Percentiles rank a stretch among this genome's conserved stretches.
phyloP scores from a whole-genome alignment of 176 grass and related monocot species.

The Neostapfia colusana region DNA sequence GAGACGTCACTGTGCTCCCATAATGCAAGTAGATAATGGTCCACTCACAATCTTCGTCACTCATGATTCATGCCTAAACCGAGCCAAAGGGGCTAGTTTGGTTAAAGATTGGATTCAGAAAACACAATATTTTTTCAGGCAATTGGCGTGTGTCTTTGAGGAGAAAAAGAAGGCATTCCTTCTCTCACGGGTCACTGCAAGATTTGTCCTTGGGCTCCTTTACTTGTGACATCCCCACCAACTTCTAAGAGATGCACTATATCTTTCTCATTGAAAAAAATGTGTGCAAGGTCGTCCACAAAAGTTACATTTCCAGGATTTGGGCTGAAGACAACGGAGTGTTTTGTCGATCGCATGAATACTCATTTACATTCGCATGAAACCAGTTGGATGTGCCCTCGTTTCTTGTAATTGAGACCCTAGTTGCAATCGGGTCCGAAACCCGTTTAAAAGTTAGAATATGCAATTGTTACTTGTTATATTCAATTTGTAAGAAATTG shows the following conservation, averaged over 20 bases:
- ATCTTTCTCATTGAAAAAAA: not conserved
- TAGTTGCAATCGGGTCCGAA: too few species aligned
- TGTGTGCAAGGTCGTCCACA: not conserved
- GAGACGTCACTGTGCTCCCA: not conserved
- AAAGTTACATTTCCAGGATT: not conserved
- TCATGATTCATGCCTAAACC: not conserved
- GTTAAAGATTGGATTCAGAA: not conserved
- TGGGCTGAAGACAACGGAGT: too few species aligned
- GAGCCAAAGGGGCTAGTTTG: not conserved
- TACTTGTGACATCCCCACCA: not conserved
- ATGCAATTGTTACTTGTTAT: too few species aligned
- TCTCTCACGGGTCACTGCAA: not conserved
- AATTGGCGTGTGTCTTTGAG: not conserved
- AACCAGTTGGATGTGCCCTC: too few species aligned
- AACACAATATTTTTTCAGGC: not conserved
- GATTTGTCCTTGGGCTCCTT: too few species aligned
- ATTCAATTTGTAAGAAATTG: too few species aligned
- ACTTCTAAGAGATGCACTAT: not conserved
- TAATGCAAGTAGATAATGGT: not conserved
- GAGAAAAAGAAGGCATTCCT: not conserved
- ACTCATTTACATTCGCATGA: too few species aligned
- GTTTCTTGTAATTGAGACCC: too few species aligned
- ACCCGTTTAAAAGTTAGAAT: too few species aligned
- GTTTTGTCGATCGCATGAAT: not conserved
- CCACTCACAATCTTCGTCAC: too few species aligned